These are phyloP conservation scores for Stephanodiscus triporus DNA, from an alignment of 108 stramenopile genomes.

Conservation along the genomic window DNA sequence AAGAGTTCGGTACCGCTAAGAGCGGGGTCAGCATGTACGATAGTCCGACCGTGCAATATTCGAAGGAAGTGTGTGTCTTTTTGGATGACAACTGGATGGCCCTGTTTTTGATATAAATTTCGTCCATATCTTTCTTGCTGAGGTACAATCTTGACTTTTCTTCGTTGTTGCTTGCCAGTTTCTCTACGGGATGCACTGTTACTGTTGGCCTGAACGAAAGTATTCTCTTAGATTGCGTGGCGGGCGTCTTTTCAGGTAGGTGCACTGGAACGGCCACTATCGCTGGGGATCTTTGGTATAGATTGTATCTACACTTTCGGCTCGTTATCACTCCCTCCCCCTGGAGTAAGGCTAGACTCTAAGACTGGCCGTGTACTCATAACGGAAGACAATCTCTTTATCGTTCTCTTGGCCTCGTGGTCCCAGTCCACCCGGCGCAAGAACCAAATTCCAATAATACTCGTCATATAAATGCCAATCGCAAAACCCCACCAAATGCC, in stretches of 20 bases:
- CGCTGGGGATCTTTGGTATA: background rate
- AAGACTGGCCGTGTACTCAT: conserved; percentile 2
- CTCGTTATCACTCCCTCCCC: too few species aligned
- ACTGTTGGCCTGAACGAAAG: conserved; percentile 8
- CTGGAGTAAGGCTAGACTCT: too few species aligned
- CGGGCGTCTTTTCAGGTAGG: too few species aligned
- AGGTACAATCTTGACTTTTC: conserved; percentile 20
- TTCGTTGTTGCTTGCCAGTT: conserved; percentile 3
- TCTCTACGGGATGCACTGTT: conserved; percentile 5
- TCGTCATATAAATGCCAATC: conserved; percentile 26
- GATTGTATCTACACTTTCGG: background rate
- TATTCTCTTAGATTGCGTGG: conserved; percentile 1
- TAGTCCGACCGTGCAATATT: conserved; percentile 1
- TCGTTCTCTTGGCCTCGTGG: background rate
- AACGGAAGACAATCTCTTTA: conserved; percentile 7
- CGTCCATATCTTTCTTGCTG: conserved; percentile 9
- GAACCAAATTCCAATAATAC: conserved; percentile 15
- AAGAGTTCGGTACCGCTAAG: conserved; percentile 19
- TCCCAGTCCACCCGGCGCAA: conserved; percentile 27
- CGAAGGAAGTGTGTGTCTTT: background rate
- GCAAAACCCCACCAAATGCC: conserved; percentile 26
- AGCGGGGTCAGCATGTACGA: conserved; percentile 7
- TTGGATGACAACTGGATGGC: conserved; percentile 15
- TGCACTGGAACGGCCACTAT: too few species aligned
- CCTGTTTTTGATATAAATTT: conserved; percentile 1